Evolutionary conservation across 768 basidiomycete genomes (phyloP), one percentile per base, ranked within the genome.

Genomic region (Strobilomyces confusus): DNA sequence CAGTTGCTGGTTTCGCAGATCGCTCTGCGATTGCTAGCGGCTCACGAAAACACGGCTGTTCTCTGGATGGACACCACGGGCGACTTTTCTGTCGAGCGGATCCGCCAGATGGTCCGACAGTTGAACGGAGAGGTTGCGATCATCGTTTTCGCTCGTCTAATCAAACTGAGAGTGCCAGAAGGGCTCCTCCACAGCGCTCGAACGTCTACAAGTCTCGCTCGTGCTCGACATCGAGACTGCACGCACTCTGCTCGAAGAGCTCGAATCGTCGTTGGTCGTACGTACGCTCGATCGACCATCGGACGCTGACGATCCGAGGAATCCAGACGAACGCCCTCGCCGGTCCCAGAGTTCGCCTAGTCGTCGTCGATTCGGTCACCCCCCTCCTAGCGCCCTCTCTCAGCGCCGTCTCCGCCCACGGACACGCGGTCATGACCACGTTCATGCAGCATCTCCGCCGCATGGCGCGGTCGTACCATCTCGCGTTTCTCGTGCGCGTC

Each of bases 61-160:
- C 63, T 82, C 6, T 92, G 89, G 89, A 76, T 92, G 43, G 89
- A 92, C 60, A 85, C 84, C 11, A 77, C 76, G 0, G 86, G 87
- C 1, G 81, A 81, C 55, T 87, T 90, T 63, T 78, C 84, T 34
- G 71, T 73, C 1, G 78, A 80, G 22, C 72, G 73, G 36, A 76
- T 81, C 2, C 55, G 67, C 4, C 60, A 70, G 20, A 59, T 83
- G 17, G 55, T 81, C 26, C 55, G 65, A 50, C 59, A 59, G 14
- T 58, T 63, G 44, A 56, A 58, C 33, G 46, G 58, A 52, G 59
- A 56, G 68, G 58, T 58, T 62, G 71, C 63, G 58, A 65, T 41
- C 23, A 33, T 26, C 46, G 1, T 22, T 52, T 30, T 55, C 32
- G 11, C 30, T 15, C 41, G n/a, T 20, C 15, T 37, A 4, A 17